These are phyloP conservation scores for Solanum lignicaule DNA, from an alignment of 257 asterid genomes.

Conservation along the genomic window DNA sequence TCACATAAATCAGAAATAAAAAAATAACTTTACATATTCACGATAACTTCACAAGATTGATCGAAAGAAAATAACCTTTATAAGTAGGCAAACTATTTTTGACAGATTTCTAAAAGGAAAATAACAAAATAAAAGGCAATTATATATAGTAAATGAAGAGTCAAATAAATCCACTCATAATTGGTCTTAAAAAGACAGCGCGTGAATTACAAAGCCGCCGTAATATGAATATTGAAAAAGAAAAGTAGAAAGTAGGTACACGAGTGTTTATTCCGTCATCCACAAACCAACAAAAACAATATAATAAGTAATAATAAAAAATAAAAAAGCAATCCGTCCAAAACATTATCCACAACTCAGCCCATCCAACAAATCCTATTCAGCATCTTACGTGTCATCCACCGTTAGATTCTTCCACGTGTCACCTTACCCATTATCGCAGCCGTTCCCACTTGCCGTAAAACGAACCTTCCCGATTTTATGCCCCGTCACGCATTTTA, in stretches of 20 bases:
- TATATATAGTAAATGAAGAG: not conserved
- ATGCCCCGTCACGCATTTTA: conserved; percentile 41
- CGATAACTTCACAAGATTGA: no score
- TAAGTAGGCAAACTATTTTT: no score
- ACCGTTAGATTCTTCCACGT: conserved; percentile 32
- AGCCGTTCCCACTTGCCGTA: conserved; percentile 21
- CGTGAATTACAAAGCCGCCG: conserved; percentile 30
- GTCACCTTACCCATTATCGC: conserved; percentile 11
- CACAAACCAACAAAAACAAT: not conserved
- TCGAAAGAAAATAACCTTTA: not conserved
- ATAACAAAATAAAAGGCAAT: not conserved
- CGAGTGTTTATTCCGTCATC: conserved; percentile 10
- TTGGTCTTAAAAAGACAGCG: conserved; percentile 28
- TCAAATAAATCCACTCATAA: not conserved
- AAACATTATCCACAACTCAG: not conserved
- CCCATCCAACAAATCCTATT: conserved; percentile 9
- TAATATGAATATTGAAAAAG: not conserved
- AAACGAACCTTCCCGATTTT: conserved; percentile 28
- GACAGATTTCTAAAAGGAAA: not conserved
- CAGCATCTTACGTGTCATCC: conserved; percentile 32
- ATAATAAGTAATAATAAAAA: not conserved
- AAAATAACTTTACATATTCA: no score
- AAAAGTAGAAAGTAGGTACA: not conserved
- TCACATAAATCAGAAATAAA: no score
- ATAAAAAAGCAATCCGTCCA: not conserved